Conservation (phyloP, 2,329 filamentous ascomycete genomes). For the Gnomoniopsis sp. region DNA sequence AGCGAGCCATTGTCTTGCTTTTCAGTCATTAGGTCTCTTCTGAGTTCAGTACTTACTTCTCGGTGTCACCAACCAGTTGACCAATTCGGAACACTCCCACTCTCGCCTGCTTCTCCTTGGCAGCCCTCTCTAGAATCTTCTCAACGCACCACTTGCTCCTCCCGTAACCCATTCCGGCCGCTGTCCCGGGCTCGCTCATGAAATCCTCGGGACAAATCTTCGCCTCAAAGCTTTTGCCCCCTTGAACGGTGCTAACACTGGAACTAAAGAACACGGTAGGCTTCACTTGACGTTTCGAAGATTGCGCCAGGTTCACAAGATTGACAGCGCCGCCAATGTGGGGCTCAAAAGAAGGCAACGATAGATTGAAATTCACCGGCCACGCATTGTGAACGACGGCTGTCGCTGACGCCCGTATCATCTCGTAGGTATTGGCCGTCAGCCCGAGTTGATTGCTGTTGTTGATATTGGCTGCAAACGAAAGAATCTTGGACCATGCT, state of each 20-base stretch:
- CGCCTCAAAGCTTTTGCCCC: background rate
- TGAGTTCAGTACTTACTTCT: background rate
- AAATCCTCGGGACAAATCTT: background rate
- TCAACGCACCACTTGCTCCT: background rate
- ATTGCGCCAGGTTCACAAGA: background rate
- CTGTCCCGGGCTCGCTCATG: background rate
- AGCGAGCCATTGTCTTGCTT: background rate
- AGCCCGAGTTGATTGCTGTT: background rate
- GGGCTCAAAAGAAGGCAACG: background rate
- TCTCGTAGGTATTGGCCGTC: background rate
- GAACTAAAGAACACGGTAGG: background rate
- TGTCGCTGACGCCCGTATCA: background rate
- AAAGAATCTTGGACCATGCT: background rate
- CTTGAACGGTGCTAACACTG: background rate
- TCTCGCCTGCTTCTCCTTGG: background rate
- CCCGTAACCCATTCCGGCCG: background rate
- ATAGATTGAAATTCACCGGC: background rate
- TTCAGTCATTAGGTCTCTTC: no score
- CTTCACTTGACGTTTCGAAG: background rate
- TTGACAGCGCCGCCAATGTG: background rate
- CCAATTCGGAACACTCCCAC: background rate
- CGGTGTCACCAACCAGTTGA: background rate
- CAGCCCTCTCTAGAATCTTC: background rate
- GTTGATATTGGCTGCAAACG: background rate
- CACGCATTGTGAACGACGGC: background rate